phyloP scores from a whole-genome alignment of 257 asterid species.

The Capsicum baccatum region DNA sequence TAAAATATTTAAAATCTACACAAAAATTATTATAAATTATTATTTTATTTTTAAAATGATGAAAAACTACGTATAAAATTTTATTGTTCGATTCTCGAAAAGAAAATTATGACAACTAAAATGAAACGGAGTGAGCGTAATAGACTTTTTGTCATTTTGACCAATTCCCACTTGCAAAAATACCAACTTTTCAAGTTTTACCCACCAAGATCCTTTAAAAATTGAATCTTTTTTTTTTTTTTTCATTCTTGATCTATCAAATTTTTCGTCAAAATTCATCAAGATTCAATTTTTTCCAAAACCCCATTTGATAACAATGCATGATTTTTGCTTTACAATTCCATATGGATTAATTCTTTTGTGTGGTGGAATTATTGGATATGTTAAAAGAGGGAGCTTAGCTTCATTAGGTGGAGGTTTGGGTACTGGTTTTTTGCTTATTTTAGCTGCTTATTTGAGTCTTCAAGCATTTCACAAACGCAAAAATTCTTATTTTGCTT shows the following conservation, averaged over 20 bases:
- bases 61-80: too few relatives aligned
- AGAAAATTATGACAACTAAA: too few relatives aligned
- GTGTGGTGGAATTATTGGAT: conserved; percentile 85
- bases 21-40: too few relatives aligned
- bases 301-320: conserved; percentile 55
- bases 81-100: too few relatives aligned
- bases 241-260: conserved; percentile 11
- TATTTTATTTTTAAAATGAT: too few relatives aligned
- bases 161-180: not conserved
- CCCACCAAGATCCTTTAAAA: not conserved
- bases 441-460: conserved; percentile 90
- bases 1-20: too few relatives aligned
- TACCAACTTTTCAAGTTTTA: not conserved
- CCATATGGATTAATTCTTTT: conserved; percentile 85
- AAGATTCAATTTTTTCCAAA: not conserved
- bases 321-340: conserved; percentile 96
- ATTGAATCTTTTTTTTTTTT: not conserved
- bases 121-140: too few relatives aligned
- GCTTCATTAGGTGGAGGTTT: conserved; percentile 86
- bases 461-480: conserved; percentile 87
- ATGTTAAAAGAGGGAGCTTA: conserved; percentile 71
- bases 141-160: not conserved
- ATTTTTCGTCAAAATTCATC: not conserved
- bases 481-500: conserved; percentile 74
- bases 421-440: conserved; percentile 78